Percentiles rank a stretch among this genome's conserved stretches.
These are phyloP conservation scores for Aspergillus fumigatus DNA, from an alignment of 2,329 filamentous ascomycete species.

Conservation along the genomic window DNA sequence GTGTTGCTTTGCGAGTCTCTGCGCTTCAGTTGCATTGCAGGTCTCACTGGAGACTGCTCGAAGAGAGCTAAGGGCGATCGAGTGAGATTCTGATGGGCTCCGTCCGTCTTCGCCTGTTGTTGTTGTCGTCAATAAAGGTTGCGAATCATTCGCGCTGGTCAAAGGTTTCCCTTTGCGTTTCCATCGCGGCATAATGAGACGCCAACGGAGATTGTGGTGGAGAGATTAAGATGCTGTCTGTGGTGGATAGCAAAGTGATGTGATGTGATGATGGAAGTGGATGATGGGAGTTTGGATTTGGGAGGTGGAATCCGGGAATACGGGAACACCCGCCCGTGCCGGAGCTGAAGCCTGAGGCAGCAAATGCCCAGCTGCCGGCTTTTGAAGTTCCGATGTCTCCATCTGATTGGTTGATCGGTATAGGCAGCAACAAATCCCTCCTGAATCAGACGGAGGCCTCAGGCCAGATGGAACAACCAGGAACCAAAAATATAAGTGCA, in stretches of 20 bases:
- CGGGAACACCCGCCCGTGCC: neutral
- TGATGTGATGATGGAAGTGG: neutral
- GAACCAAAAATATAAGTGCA: no score
- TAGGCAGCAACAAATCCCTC: no score
- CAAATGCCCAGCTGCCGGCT: neutral
- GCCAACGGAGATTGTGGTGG: neutral
- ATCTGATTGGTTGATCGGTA: neutral
- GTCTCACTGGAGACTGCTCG: slow-evolving; percentile 10
- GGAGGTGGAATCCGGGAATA: neutral
- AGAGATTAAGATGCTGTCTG: neutral
- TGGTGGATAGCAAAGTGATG: neutral
- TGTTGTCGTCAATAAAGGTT: neutral
- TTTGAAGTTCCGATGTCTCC: neutral
- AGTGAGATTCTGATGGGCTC: slow-evolving; percentile 1
- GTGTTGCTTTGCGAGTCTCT: slow-evolving; percentile 34
- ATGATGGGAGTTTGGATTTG: neutral
- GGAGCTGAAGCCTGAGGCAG: neutral
- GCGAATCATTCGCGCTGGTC: neutral
- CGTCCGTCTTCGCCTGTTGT: slow-evolving; percentile 5
- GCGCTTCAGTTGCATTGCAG: slow-evolving; percentile 5
- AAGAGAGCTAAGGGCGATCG: slow-evolving; percentile 12
- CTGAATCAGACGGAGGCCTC: no score
- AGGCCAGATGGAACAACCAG: no score
- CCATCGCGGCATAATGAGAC: slow-evolving; percentile 16
- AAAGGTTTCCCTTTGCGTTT: slow-evolving; percentile 16